phyloP scores from a whole-genome alignment of 805 yeast genomes.

The Starmerella bombicola region DNA sequence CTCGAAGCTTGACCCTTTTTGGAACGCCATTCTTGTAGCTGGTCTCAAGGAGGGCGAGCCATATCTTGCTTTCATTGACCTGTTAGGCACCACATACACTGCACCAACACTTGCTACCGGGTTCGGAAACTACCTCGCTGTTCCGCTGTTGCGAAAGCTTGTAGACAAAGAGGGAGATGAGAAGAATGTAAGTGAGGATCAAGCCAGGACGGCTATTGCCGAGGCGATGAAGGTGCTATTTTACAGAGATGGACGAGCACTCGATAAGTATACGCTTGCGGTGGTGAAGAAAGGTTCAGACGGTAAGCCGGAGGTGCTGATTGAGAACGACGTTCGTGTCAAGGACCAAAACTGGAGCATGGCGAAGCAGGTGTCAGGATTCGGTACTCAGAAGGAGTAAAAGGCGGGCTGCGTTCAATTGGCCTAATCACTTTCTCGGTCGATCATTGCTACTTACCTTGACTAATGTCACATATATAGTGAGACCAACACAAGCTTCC shows the following conservation, averaged over 20 bases:
- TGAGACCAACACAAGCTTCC: too few relatives aligned
- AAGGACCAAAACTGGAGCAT: slow-evolving; percentile 36
- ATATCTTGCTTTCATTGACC: slow-evolving; percentile 73
- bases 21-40: slow-evolving; percentile 89
- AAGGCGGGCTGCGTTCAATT: too few relatives aligned
- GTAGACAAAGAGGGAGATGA: slow-evolving; percentile 71
- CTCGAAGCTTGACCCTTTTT: slow-evolving; percentile 85
- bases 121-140: slow-evolving; percentile 87
- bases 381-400: slow-evolving; percentile 38
- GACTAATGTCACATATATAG: too few relatives aligned
- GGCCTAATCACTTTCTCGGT: not conserved
- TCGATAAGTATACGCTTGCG: slow-evolving; percentile 73
- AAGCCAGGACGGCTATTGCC: slow-evolving; percentile 63
- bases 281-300: slow-evolving; percentile 49
- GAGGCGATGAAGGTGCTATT: slow-evolving; percentile 89
- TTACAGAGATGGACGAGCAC: slow-evolving; percentile 91
- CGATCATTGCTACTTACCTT: not conserved
- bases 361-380: slow-evolving; percentile 79
- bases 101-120: slow-evolving; percentile 91
- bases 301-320: slow-evolving; percentile 40
- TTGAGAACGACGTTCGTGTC: slow-evolving; percentile 16
- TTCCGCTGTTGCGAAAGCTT: slow-evolving; percentile 77
- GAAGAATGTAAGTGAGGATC: slow-evolving; percentile 51
- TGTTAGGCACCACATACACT: slow-evolving; percentile 80
- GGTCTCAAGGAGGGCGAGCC: slow-evolving; percentile 70